A percentile compares a stretch with the other conserved stretches of the same genome.
Evolutionary conservation across 2,329 filamentous ascomycete species (phyloP).

Genomic region (Penicillium aurantiogriseum): DNA sequence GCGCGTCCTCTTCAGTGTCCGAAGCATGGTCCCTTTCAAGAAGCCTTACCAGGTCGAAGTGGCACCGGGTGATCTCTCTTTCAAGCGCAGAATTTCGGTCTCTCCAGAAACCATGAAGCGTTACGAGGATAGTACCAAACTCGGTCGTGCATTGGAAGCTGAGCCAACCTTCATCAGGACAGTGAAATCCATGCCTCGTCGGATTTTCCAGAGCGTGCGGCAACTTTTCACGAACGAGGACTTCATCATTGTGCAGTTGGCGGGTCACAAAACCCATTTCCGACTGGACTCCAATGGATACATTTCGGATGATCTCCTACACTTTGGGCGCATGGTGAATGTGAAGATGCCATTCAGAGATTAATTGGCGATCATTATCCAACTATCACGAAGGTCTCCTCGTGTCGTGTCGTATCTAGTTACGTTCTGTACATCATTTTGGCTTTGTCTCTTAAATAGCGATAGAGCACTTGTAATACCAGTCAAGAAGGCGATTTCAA

Average conservation of each 20-base stretch:
- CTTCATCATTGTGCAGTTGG: slow-evolving; percentile 39
- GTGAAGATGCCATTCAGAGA: slow-evolving; percentile 3
- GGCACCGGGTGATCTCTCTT: slow-evolving; percentile 22
- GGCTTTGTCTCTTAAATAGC: neutral
- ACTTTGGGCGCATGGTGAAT: slow-evolving; percentile 25
- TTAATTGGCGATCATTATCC: neutral
- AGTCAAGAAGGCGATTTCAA: neutral
- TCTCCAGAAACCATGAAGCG: slow-evolving; percentile 27
- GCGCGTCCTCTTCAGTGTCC: slow-evolving; percentile 37
- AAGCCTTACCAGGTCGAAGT: slow-evolving; percentile 37
- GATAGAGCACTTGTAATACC: neutral
- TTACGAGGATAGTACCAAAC: slow-evolving; percentile 19
- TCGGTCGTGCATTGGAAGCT: slow-evolving; percentile 11
- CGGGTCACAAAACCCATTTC: slow-evolving; percentile 36
- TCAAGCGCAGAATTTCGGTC: slow-evolving; percentile 33
- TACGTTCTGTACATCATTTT: slow-evolving; percentile 5
- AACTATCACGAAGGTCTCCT: neutral
- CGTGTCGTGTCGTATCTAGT: too few relatives aligned
- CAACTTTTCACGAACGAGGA: slow-evolving; percentile 43
- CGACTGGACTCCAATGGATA: slow-evolving; percentile 41
- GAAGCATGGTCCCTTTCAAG: slow-evolving; percentile 39
- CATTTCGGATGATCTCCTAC: slow-evolving; percentile 36
- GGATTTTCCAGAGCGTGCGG: slow-evolving; percentile 35
- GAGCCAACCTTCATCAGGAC: slow-evolving; percentile 32
- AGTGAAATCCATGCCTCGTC: slow-evolving; percentile 32